Evolutionary conservation across 2,329 filamentous ascomycete species (phyloP).

Genomic region (Leptographium radiaticola): DNA sequence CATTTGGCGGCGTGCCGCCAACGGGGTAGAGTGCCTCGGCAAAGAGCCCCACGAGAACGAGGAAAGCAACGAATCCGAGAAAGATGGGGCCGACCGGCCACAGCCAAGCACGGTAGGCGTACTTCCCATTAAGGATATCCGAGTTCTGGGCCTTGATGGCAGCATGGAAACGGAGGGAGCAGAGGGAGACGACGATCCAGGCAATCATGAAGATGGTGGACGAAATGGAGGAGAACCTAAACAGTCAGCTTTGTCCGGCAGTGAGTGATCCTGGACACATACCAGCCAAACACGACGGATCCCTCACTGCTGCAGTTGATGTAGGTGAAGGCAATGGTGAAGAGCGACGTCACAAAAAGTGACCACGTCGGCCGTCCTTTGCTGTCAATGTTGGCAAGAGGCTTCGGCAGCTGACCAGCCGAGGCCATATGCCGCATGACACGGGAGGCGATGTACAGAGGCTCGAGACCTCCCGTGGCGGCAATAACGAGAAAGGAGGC

Average conservation of each 20-base stretch:
- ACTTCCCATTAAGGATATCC: background rate
- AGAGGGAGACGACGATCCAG: background rate
- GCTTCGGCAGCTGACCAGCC: background rate
- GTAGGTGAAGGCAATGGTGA: background rate
- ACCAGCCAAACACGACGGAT: background rate
- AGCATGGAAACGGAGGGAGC: background rate
- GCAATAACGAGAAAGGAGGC: background rate
- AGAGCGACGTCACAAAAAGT: background rate
- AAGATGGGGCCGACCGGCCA: too few species aligned
- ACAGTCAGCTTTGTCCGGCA: too few species aligned
- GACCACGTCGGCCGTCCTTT: background rate
- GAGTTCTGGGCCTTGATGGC: background rate
- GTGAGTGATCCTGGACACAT: too few species aligned
- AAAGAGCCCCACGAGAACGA: background rate
- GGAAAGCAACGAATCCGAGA: background rate
- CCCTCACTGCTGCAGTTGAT: conserved; percentile 1
- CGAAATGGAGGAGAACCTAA: background rate
- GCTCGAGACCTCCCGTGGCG: background rate
- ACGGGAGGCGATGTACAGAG: background rate
- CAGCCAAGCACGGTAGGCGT: background rate
- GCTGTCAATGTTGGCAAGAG: background rate
- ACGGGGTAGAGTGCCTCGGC: background rate
- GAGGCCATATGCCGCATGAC: background rate
- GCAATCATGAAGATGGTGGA: background rate
- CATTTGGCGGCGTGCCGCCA: background rate